Percentiles rank a stretch among this genome's conserved stretches.
Conservation (phyloP, 2,329 filamentous ascomycete species). For the Dactylonectria estremocensis region DNA sequence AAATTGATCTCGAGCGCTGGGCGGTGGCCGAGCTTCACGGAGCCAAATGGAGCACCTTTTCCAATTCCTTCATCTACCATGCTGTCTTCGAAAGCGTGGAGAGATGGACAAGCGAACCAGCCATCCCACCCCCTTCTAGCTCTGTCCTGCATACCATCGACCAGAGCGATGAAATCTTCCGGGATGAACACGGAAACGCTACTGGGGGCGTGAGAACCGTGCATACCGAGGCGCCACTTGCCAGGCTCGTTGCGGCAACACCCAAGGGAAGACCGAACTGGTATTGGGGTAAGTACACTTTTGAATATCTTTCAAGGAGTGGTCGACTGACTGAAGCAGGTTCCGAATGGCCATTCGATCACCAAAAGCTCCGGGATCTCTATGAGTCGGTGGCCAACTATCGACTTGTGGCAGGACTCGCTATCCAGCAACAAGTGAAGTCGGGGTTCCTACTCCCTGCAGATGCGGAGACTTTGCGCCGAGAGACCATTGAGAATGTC, state of each 20-base stretch:
- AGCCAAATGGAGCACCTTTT: conserved; percentile 36
- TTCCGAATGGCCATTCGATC: conserved; percentile 19
- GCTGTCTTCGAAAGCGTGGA: conserved; percentile 36
- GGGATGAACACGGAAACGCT: conserved; percentile 38
- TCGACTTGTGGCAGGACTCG: conserved; percentile 12
- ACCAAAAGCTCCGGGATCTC: conserved; percentile 1
- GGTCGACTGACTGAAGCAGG: conserved; percentile 4
- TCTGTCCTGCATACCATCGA: conserved; percentile 21
- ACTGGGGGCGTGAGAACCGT: conserved; percentile 34
- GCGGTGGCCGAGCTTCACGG: conserved; percentile 30
- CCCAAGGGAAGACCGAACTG: conserved; percentile 38
- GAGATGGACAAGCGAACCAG: conserved; percentile 27
- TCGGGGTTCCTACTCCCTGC: conserved; percentile 13
- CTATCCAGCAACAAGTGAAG: conserved; percentile 8
- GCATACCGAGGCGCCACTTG: conserved; percentile 32
- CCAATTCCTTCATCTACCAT: conserved; percentile 40
- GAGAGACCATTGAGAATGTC: conserved; percentile 23
- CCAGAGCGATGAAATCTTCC: conserved; percentile 29
- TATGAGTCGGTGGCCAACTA: conserved; percentile 22
- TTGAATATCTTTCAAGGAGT: background rate
- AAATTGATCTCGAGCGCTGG: conserved; percentile 23
- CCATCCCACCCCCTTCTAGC: conserved; percentile 20
- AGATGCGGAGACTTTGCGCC: conserved; percentile 22
- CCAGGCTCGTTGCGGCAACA: conserved; percentile 36
- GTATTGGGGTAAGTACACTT: conserved; percentile 33